Conservation (phyloP, 2,329 filamentous ascomycete species). For the Exophiala sp. region DNA sequence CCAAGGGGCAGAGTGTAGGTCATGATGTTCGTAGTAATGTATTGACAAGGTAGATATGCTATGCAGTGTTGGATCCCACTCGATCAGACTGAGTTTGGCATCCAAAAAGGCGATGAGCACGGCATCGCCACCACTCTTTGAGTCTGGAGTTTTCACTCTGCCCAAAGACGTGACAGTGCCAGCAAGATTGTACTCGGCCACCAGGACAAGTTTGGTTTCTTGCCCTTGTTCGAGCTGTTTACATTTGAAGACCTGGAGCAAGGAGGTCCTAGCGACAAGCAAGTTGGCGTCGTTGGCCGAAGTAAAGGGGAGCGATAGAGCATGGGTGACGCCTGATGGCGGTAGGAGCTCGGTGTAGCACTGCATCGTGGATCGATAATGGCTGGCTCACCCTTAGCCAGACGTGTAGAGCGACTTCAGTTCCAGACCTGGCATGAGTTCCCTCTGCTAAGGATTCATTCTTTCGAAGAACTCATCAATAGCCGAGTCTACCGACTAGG, state of each 20-base stretch:
- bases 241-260: conserved; percentile 85
- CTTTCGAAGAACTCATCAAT: background rate
- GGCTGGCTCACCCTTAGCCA: background rate
- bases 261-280: conserved; percentile 84
- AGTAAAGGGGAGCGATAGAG: conserved; percentile 73
- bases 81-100: conserved; percentile 86
- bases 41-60: conserved; percentile 85
- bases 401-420: too few species aligned
- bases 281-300: conserved; percentile 76
- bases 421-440: too few species aligned
- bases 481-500: too few species aligned
- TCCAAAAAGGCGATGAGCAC: conserved; percentile 82
- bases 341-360: conserved; percentile 95
- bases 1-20: conserved; percentile 79
- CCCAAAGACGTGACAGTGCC: conserved; percentile 82
- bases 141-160: conserved; percentile 67
- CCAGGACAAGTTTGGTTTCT: conserved; percentile 74
- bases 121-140: conserved; percentile 77
- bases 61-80: conserved; percentile 83
- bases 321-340: conserved; percentile 90
- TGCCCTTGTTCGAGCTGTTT: conserved; percentile 54
- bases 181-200: conserved; percentile 78
- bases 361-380: conserved; percentile 67
- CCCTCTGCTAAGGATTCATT: background rate
- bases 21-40: conserved; percentile 97